Percentiles rank a stretch among this genome's conserved stretches.
phyloP scores from a whole-genome alignment of 1,284 basidiomycete species.

The Fomitopsis betulina region DNA sequence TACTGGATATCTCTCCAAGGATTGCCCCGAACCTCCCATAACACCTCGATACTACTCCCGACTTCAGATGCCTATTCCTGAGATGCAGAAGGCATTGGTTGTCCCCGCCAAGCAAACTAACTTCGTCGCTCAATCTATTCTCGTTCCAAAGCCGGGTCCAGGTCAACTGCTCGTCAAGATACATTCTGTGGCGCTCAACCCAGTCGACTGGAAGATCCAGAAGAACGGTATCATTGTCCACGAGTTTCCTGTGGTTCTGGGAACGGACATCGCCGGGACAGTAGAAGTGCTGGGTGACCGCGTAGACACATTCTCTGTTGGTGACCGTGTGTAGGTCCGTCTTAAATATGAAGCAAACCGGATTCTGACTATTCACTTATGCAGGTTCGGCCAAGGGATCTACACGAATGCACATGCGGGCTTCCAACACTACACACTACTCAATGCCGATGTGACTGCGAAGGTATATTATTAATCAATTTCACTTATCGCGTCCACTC shows the following conservation, averaged over 20 bases:
- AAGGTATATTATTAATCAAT: slow-evolving; percentile 12
- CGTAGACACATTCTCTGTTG: slow-evolving; percentile 8
- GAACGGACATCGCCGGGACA: slow-evolving; percentile 12
- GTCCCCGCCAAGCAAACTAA: slow-evolving; percentile 18
- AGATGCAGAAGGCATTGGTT: slow-evolving; percentile 24
- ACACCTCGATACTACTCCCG: too few relatives aligned
- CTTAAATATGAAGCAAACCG: not conserved
- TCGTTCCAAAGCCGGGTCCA: slow-evolving; percentile 27
- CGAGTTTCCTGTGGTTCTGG: slow-evolving; percentile 18
- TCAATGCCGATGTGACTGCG: slow-evolving; percentile 17
- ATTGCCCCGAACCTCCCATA: too few relatives aligned
- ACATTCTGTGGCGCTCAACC: slow-evolving; percentile 38
- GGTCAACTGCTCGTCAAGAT: slow-evolving; percentile 42
- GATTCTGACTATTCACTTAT: not conserved
- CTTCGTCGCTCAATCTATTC: slow-evolving; percentile 19
- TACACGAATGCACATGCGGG: slow-evolving; percentile 9
- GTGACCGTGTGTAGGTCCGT: slow-evolving; percentile 13
- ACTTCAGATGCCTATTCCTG: not conserved
- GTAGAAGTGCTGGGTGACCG: slow-evolving; percentile 15
- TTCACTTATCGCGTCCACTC: too few relatives aligned
- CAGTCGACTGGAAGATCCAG: slow-evolving; percentile 43
- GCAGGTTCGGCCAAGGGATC: not conserved
- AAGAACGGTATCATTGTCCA: slow-evolving; percentile 18
- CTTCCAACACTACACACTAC: slow-evolving; percentile 24
- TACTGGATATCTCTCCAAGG: too few relatives aligned